Evolutionary conservation across 306 rosid species (phyloP).

Genomic region (Glycyrrhiza uralensis): DNA sequence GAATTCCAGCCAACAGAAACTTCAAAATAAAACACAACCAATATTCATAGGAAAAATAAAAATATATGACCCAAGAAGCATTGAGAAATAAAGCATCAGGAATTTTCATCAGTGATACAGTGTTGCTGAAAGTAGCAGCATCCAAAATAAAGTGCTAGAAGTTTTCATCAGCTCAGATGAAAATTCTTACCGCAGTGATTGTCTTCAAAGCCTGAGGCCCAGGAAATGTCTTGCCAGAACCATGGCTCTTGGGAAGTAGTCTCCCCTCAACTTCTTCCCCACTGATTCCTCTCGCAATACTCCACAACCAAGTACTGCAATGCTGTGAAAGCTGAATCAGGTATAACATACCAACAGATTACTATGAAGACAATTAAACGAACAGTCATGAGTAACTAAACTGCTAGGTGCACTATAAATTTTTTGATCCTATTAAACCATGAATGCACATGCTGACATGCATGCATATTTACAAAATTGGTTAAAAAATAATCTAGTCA

Average conservation of each 20-base stretch:
- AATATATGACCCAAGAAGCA: background rate
- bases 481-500: background rate
- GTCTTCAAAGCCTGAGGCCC: slow-evolving; percentile 89
- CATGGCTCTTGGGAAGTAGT: slow-evolving; percentile 95
- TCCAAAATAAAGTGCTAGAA: background rate
- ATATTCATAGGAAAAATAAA: slow-evolving; percentile 6
- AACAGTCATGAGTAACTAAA: background rate
- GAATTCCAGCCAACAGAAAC: slow-evolving; percentile 12
- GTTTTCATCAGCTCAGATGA: slow-evolving; percentile 11
- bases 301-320: slow-evolving; percentile 95
- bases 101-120: background rate
- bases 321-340: slow-evolving; percentile 38
- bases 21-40: background rate
- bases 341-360: slow-evolving; percentile 21
- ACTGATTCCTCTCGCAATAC: slow-evolving; percentile 81
- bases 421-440: background rate
- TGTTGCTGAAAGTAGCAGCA: slow-evolving; percentile 1
- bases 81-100: background rate
- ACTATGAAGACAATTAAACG: slow-evolving; percentile 2
- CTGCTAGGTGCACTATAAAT: background rate
- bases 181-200: slow-evolving; percentile 57
- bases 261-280: slow-evolving; percentile 94
- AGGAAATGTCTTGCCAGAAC: slow-evolving; percentile 95
- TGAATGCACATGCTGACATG: background rate
- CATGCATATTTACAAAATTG: background rate